Evolutionary conservation across 495 filamentous ascomycete genomes (phyloP).

Genomic region (Neurospora terricola): DNA sequence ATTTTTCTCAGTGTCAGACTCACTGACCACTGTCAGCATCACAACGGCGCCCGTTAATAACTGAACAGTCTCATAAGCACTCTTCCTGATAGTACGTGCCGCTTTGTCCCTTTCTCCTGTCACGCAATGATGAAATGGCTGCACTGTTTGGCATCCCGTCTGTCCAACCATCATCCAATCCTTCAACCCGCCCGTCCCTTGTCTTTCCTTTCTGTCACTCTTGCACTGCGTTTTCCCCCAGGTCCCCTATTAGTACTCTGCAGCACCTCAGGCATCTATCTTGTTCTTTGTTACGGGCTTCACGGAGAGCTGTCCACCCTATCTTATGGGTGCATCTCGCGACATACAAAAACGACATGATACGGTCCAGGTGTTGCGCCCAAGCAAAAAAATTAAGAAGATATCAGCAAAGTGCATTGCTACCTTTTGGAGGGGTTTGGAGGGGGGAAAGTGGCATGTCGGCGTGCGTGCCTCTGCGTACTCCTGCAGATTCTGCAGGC

Average conservation of each 20-base stretch:
- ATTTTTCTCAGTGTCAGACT: neutral
- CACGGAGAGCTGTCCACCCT: neutral
- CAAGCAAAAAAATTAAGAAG: neutral
- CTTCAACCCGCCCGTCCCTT: neutral
- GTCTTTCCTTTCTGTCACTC: neutral
- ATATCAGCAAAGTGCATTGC: neutral
- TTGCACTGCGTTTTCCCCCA: neutral
- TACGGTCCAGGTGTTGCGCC: neutral
- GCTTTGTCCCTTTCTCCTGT: neutral
- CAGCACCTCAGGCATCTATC: neutral
- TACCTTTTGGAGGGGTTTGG: neutral
- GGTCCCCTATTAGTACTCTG: neutral
- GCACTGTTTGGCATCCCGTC: slow-evolving; percentile 4
- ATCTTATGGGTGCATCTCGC: neutral
- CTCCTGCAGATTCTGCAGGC: slow-evolving; percentile 4
- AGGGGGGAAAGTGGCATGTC: neutral
- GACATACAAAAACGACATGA: neutral
- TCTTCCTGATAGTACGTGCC: neutral
- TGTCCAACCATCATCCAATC: neutral
- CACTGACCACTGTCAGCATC: neutral
- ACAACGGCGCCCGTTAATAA: neutral
- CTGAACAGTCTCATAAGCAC: neutral
- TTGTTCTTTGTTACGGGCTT: neutral
- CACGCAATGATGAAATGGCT: slow-evolving; percentile 16
- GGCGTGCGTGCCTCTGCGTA: no score